phyloP scores from a whole-genome alignment of 768 basidiomycete genomes.

The Termitomyces heimii region DNA sequence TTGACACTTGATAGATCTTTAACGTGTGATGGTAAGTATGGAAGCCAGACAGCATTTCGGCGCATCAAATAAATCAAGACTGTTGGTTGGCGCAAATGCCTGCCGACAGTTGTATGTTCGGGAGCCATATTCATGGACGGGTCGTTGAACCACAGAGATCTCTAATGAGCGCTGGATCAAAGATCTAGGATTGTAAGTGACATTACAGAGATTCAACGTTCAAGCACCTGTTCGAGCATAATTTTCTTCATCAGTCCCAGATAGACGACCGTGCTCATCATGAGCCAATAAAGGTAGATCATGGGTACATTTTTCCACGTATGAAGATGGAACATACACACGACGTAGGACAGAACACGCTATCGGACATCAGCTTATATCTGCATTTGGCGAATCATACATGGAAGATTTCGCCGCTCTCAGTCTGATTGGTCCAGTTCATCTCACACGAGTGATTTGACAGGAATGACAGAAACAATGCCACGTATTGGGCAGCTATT shows the following conservation, averaged over 20 bases:
- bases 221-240: background rate
- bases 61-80: background rate
- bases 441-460: background rate
- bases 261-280: background rate
- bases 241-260: background rate
- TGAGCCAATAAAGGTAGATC: background rate
- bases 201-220: background rate
- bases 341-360: background rate
- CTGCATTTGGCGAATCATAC: background rate
- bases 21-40: background rate
- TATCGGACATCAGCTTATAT: background rate
- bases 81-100: background rate
- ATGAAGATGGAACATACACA: background rate
- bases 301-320: background rate
- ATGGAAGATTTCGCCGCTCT: too few relatives aligned
- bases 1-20: background rate
- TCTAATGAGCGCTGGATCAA: background rate
- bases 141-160: background rate
- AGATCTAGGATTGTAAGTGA: background rate
- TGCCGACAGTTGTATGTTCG: too few relatives aligned
- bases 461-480: background rate
- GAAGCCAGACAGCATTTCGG: background rate
- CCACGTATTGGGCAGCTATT: background rate
- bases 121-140: background rate
- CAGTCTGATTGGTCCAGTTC: background rate